Evolutionary conservation across 148 eudicot genomes (phyloP).

Genomic region (Heliamphora exappendiculata): DNA sequence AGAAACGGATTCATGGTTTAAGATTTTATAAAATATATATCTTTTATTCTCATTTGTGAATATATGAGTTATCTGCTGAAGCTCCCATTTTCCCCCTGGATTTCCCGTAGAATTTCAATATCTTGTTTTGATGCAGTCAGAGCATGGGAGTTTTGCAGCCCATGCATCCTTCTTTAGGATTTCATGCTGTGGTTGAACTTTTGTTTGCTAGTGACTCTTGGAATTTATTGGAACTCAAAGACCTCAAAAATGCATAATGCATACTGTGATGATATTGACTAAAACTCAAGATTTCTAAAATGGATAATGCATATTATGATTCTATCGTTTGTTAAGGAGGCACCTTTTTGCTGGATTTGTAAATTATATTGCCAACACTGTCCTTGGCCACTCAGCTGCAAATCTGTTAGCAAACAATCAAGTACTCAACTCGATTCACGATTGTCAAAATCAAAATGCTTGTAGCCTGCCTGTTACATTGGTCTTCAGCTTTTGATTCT

Average conservation of each 20-base stretch:
- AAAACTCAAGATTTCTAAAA: not conserved
- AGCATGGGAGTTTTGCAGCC: not conserved
- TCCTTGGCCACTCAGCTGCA: not conserved
- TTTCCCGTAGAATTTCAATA: not conserved
- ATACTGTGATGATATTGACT: too few species aligned
- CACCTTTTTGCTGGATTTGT: not conserved
- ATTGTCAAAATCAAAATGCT: not conserved
- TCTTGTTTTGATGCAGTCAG: not conserved
- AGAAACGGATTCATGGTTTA: not conserved
- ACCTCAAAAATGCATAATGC: not conserved
- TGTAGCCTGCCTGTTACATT: not conserved
- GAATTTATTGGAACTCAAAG: not conserved
- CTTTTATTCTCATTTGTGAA: not conserved
- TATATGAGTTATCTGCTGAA: not conserved
- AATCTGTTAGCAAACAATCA: not conserved
- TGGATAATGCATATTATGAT: not conserved
- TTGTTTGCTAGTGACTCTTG: not conserved
- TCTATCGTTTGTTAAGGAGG: not conserved
- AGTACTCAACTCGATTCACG: not conserved
- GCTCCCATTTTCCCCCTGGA: not conserved
- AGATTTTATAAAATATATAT: not conserved
- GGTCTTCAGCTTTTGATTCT: not conserved
- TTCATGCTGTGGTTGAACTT: not conserved
- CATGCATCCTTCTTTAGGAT: not conserved
- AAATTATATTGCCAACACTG: not conserved